Evolutionary conservation across 768 basidiomycete species (phyloP).

Genomic region (Mycena olivaceomarginata): DNA sequence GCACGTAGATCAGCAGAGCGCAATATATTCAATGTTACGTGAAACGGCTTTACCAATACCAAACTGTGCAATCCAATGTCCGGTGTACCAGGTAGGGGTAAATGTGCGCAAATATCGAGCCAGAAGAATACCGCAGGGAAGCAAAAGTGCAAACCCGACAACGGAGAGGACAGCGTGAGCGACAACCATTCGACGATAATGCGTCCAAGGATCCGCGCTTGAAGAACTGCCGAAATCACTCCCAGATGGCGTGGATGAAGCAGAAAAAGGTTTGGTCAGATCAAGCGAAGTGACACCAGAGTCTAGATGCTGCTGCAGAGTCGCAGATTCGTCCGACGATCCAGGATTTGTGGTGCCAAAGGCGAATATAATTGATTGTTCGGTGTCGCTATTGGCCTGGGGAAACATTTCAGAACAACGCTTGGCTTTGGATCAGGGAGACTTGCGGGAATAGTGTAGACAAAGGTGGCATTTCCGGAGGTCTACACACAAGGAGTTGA

Average conservation of each 20-base stretch:
- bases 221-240: constrained; percentile 2
- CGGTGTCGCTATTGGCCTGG: constrained; percentile 65
- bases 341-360: constrained; percentile 70
- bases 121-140: constrained; percentile 52
- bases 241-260: constrained; percentile 14
- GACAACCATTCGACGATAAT: constrained; percentile 60
- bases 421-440: constrained; percentile 15
- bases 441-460: constrained; percentile 72
- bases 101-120: constrained; percentile 72
- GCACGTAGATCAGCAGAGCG: not conserved
- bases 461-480: constrained; percentile 66
- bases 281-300: constrained; percentile 65
- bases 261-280: constrained; percentile 62
- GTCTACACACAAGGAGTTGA: constrained; percentile 53
- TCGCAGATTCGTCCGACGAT: constrained; percentile 65
- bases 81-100: constrained; percentile 68
- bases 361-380: constrained; percentile 76
- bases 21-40: not conserved
- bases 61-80: constrained; percentile 71
- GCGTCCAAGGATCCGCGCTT: constrained; percentile 58
- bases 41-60: constrained; percentile 61
- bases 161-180: not conserved
- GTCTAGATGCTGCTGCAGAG: constrained; percentile 68
- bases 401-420: constrained; percentile 1
- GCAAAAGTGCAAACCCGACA: not conserved